Base-by-base conservation (phyloP, 441 rosid species). In the Biscutella laevigata region DNA sequence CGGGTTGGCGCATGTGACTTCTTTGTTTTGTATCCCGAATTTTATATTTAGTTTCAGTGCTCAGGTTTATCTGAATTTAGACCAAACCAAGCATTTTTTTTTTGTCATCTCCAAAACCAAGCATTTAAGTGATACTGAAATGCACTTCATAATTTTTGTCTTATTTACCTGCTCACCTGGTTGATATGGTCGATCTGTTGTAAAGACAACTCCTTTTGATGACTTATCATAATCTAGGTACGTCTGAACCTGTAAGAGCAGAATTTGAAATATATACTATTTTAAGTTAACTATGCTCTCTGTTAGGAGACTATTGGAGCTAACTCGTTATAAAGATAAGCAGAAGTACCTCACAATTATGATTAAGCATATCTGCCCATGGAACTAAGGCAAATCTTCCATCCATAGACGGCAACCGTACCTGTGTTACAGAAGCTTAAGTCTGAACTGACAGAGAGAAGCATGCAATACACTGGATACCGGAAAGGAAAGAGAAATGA, bases 331-430 rank as follows among this genome's bases (percentile, higher is more conserved):
- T 3, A 53, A 40, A 12, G 27, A 66, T 33, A 26, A 20, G 29
- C 29, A 44, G 25, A 51, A 56, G 55, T 72, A 86, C 96, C 86
- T 88, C 95, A 73, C 94, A 85, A 55, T 82, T 88, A 67, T 92
- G 96, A 64, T 92, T 92, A 64, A 92, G 77, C 98, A 92, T 92
- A 63, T 88, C 98, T 57, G 96, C 98, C 98, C 96, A 92, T 40
- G 98, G 98, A 70, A 88, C 89, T 88, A 88, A 70, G 44, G 95
- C 96, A 69, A 92, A 90, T 68, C 67, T 84, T 71, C 80, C 96
- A 57, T 79, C 88, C 96, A 92, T 82, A 30, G 94, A 85, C 11
- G 98, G 98, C 67, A 88, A 68, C 57, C 95, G 86, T 38, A 91
- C 98, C 98, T 86, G 70, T 52, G 48, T 44, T 34, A 43, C 11